These are phyloP conservation scores for Clathrospora elynae DNA, from an alignment of 2,329 filamentous ascomycete genomes.

Conservation along the genomic window DNA sequence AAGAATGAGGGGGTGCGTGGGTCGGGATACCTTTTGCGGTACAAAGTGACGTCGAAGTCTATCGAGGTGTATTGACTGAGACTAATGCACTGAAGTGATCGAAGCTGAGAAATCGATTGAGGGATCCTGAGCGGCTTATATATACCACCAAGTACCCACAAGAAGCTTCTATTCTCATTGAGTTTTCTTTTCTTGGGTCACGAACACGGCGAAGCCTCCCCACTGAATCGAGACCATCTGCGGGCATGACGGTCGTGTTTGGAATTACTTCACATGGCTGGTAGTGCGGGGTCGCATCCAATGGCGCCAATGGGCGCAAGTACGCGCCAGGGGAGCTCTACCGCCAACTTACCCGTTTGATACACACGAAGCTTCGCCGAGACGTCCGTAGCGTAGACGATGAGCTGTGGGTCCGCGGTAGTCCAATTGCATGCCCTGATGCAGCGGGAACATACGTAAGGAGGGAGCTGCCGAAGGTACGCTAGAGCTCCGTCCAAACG, in stretches of 20 bases:
- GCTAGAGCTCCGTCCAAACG: slow-evolving; percentile 20
- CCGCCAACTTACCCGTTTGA: slow-evolving; percentile 23
- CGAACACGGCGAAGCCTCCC: slow-evolving; percentile 36
- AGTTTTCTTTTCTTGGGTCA: slow-evolving; percentile 29
- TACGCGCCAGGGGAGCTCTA: slow-evolving; percentile 27
- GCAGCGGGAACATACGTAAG: slow-evolving; percentile 27
- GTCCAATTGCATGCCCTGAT: slow-evolving; percentile 19
- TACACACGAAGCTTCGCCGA: slow-evolving; percentile 17
- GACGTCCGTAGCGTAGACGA: slow-evolving; percentile 20
- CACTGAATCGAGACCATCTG: slow-evolving; percentile 36
- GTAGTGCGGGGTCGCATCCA: slow-evolving; percentile 46
- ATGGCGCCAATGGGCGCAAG: slow-evolving; percentile 32
- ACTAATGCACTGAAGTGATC: slow-evolving; percentile 23
- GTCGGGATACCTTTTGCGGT: slow-evolving; percentile 35
- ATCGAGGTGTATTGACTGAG: slow-evolving; percentile 10
- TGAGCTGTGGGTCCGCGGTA: slow-evolving; percentile 15
- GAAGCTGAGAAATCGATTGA: slow-evolving; percentile 24
- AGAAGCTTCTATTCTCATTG: slow-evolving; percentile 20
- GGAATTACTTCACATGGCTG: slow-evolving; percentile 38
- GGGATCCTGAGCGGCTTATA: slow-evolving; percentile 39
- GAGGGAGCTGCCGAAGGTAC: slow-evolving; percentile 15
- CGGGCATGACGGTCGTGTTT: slow-evolving; percentile 40
- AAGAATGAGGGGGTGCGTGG: slow-evolving; percentile 26
- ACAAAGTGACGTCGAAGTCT: slow-evolving; percentile 29
- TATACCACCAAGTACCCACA: slow-evolving; percentile 28